A percentile compares a stretch with the other conserved stretches of the same genome.
These are phyloP conservation scores for Fusarium anguioides DNA, from an alignment of 2,329 filamentous ascomycete species.

Conservation along the genomic window DNA sequence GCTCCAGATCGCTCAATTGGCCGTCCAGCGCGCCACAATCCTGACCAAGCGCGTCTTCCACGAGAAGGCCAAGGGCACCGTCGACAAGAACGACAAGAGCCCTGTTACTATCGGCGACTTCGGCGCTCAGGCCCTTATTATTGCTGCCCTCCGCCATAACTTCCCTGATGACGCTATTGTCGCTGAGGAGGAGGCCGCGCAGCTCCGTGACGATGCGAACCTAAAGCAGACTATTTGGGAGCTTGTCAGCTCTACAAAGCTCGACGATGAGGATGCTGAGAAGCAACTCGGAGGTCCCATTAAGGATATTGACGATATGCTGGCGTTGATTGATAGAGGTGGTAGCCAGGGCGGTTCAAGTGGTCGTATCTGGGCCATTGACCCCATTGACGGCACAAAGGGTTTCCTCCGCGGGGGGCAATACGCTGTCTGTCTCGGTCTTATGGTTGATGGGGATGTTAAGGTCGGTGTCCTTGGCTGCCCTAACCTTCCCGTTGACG, in stretches of 20 bases:
- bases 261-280: conserved; percentile 68
- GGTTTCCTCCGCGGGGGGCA: conserved; percentile 96
- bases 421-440: conserved; percentile 92
- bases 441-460: conserved; percentile 93
- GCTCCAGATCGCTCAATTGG: conserved; percentile 84
- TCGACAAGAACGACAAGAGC: conserved; percentile 91
- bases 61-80: conserved; percentile 92
- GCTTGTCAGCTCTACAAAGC: conserved; percentile 77
- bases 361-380: conserved; percentile 93
- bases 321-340: conserved; percentile 74
- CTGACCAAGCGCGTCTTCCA: conserved; percentile 68
- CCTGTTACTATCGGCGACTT: conserved; percentile 99
- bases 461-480: conserved; percentile 95
- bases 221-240: conserved; percentile 82
- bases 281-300: conserved; percentile 77
- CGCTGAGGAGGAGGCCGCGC: conserved; percentile 91
- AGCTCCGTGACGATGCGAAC: conserved; percentile 76
- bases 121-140: conserved; percentile 96
- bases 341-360: conserved; percentile 76
- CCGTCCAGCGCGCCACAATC: conserved; percentile 80
- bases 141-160: conserved; percentile 85
- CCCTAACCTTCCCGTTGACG: conserved; percentile 92
- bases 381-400: conserved; percentile 98
- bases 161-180: conserved; percentile 94
- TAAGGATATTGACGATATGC: conserved; percentile 72